Base-by-base conservation (phyloP, 208 protist species). In the Naegleria lovaniensis region DNA sequence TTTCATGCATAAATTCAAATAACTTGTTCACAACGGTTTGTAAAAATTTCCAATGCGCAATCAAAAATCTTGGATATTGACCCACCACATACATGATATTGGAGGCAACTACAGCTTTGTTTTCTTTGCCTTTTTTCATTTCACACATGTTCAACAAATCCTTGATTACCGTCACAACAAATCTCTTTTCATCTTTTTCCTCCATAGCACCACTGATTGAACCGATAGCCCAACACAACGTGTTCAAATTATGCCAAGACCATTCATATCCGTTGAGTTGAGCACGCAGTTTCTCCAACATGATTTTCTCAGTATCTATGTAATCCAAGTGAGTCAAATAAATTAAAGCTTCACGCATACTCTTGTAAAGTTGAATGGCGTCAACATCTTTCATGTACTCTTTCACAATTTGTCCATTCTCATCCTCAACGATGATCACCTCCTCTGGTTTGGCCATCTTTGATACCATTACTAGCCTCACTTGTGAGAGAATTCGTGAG, bases 61-160 rank as follows among this genome's bases (percentile, higher is more conserved):
- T 94, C n/a, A 99, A 94, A 93, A 99, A 99, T 90, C 98, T 94
- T 11, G 99, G 98, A 93, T 99, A 99, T 94, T 99, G 99, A 16
- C 98, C 98, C 1, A 99, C 98, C 83, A 99, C 98, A 93, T 99
- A 99, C 98, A 99, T 99, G 91, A 99, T 99, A 92, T 99, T 98
- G 91, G 95, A 98, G 0, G 99, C 99, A 92, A 99, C 98, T 19
- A 99, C 98, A 0, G 98, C 98, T 88, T 99, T 98, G 94, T 99
- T 99, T 90, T 99, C 97, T 92, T 98, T 98, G 0, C 97, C 97
- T 86, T 96, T 96, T 92, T 97, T 96, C 88, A 94, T 91, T 76
- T 99, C 98, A 93, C 98, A 99, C 36, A 99, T 93, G 2, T 95
- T 95, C 11, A 99, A 95, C 11, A 99, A 96, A 33, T 99, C 98